Evolutionary conservation across 192 early-diverging fungal genomes (phyloP).

Genomic region (Lunasporangiospora selenospora): DNA sequence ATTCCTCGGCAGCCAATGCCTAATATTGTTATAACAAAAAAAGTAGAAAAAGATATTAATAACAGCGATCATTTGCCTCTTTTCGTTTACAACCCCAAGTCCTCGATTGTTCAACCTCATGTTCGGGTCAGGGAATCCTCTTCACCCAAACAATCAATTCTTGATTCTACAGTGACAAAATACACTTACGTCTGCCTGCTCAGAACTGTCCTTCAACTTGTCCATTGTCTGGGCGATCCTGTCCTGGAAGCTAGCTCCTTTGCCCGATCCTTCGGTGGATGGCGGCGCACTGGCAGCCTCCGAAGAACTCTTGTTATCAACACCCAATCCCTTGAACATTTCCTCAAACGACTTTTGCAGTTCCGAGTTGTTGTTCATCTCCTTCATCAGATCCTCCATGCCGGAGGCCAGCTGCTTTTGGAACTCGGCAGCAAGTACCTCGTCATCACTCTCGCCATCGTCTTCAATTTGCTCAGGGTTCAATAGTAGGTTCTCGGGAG

Average conservation of each 20-base stretch:
- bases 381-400: constrained; percentile 82
- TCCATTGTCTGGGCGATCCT: constrained; percentile 89
- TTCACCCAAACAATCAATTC: neutral
- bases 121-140: neutral
- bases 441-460: constrained; percentile 25
- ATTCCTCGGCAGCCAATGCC: constrained; percentile 60
- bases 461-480: constrained; percentile 29
- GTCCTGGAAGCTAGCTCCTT: constrained; percentile 78
- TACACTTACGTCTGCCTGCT: constrained; percentile 78
- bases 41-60: neutral
- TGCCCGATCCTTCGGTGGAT: neutral
- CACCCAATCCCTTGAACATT: constrained; percentile 56
- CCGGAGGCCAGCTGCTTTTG: constrained; percentile 75
- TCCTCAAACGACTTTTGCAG: constrained; percentile 62
- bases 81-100: too few species aligned
- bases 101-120: neutral
- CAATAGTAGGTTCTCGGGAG: constrained; percentile 28
- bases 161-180: neutral
- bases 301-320: constrained; percentile 20
- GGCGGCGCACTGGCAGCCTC: constrained; percentile 1
- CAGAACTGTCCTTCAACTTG: constrained; percentile 86
- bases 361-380: constrained; percentile 62
- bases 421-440: constrained; percentile 72
- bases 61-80: neutral
- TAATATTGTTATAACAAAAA: constrained; percentile 14